Conservation (phyloP, 768 basidiomycete genomes). For the Phylloporus arenicola region DNA sequence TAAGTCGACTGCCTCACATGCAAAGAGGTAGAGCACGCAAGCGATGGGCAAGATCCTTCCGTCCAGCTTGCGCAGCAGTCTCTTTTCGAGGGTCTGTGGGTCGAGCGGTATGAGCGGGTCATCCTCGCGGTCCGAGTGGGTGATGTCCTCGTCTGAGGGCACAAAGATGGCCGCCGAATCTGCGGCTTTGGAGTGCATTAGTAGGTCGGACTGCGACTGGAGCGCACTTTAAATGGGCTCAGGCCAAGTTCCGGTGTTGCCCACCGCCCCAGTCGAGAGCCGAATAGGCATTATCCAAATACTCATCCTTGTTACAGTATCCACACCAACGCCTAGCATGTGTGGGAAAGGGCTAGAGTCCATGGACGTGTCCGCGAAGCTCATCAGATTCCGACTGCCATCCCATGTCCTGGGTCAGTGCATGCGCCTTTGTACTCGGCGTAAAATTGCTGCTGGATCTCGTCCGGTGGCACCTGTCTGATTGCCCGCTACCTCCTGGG, state of each 20-base stretch:
- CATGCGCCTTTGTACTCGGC: not conserved
- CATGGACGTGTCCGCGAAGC: not conserved
- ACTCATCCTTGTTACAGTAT: too few relatives aligned
- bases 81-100: slow-evolving; percentile 38
- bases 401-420: not conserved
- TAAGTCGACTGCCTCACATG: slow-evolving; percentile 43
- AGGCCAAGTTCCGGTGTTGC: not conserved
- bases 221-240: not conserved
- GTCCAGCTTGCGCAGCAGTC: slow-evolving; percentile 62
- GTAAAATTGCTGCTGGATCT: not conserved
- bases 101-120: slow-evolving; percentile 18
- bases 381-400: not conserved
- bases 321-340: too few relatives aligned
- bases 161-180: slow-evolving; percentile 3
- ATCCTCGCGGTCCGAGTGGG: slow-evolving; percentile 8
- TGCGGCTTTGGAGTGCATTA: slow-evolving; percentile 16
- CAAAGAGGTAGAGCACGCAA: slow-evolving; percentile 71
- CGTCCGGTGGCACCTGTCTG: not conserved
- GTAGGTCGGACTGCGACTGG: not conserved
- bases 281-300: not conserved
- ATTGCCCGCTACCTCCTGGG: slow-evolving; percentile 30
- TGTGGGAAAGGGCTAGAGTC: too few relatives aligned
- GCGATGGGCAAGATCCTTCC: slow-evolving; percentile 62
- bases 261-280: not conserved
- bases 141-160: slow-evolving; percentile 3